Evolutionary conservation across 2,329 filamentous ascomycete species (phyloP).

Genomic region (Albophoma yamanashiensis): DNA sequence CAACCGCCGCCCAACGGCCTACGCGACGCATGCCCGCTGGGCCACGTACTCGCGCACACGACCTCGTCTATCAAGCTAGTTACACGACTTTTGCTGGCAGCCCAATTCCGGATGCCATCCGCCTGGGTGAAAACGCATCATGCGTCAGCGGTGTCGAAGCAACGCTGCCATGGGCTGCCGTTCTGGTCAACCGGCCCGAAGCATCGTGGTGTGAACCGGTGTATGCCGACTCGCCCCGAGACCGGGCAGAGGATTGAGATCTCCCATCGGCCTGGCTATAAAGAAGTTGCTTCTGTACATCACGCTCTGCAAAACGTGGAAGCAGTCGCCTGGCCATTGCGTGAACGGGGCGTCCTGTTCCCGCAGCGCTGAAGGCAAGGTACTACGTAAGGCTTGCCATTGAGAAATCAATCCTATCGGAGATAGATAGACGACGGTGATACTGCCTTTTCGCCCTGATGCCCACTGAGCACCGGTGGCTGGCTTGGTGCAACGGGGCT

Average conservation of each 20-base stretch:
- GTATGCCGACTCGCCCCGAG: background rate
- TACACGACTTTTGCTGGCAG: conserved; percentile 1
- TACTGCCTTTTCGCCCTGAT: background rate
- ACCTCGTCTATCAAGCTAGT: background rate
- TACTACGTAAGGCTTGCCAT: background rate
- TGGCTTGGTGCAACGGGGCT: background rate
- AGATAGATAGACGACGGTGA: background rate
- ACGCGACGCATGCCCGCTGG: background rate
- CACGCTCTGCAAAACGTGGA: no score
- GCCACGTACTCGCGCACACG: background rate
- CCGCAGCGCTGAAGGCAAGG: background rate
- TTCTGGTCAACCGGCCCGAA: background rate
- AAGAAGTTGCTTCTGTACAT: background rate
- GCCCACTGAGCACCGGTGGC: background rate
- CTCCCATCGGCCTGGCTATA: background rate
- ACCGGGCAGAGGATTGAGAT: background rate
- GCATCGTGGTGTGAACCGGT: background rate
- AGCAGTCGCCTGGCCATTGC: background rate
- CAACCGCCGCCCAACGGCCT: background rate
- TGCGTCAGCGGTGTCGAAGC: background rate
- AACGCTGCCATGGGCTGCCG: background rate
- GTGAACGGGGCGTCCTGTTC: background rate
- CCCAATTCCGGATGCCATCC: conserved; percentile 2
- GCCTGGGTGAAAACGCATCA: background rate
- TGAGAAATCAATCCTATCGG: background rate